These are phyloP conservation scores for Fusarium anguioides DNA, from an alignment of 2,329 filamentous ascomycete genomes.

Conservation along the genomic window DNA sequence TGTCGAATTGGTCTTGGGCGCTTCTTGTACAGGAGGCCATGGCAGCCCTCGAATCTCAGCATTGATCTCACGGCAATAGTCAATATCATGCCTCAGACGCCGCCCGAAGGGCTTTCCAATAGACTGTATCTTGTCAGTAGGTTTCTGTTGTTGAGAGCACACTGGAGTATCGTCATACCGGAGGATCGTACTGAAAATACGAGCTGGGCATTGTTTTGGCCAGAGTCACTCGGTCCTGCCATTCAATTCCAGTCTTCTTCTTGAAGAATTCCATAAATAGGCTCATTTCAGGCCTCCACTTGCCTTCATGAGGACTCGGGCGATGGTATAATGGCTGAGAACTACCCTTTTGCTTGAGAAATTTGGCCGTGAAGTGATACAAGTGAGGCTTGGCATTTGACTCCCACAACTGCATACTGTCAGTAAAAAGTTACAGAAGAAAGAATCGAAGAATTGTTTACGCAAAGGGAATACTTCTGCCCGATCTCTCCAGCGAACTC, in stretches of 20 bases:
- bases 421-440: neutral
- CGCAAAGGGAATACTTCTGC: constrained; percentile 70
- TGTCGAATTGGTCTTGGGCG: neutral
- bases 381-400: constrained; percentile 67
- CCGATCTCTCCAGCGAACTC: constrained; percentile 57
- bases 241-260: constrained; percentile 66
- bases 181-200: constrained; percentile 59
- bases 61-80: constrained; percentile 51
- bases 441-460: constrained; percentile 52
- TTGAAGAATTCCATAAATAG: constrained; percentile 69
- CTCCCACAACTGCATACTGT: constrained; percentile 70
- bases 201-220: constrained; percentile 47
- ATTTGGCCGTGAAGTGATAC: constrained; percentile 70
- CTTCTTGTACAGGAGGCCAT: constrained; percentile 39
- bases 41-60: constrained; percentile 46
- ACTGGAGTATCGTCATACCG: constrained; percentile 51
- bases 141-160: neutral
- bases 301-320: constrained; percentile 52
- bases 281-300: constrained; percentile 57
- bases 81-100: constrained; percentile 48
- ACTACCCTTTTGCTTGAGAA: constrained; percentile 56
- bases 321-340: constrained; percentile 52
- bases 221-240: constrained; percentile 64
- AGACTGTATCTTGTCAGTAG: constrained; percentile 40
- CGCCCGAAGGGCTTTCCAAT: constrained; percentile 54